These are phyloP conservation scores for Orychophragmus violaceus DNA, from an alignment of 345 rosid genomes.

Conservation along the genomic window DNA sequence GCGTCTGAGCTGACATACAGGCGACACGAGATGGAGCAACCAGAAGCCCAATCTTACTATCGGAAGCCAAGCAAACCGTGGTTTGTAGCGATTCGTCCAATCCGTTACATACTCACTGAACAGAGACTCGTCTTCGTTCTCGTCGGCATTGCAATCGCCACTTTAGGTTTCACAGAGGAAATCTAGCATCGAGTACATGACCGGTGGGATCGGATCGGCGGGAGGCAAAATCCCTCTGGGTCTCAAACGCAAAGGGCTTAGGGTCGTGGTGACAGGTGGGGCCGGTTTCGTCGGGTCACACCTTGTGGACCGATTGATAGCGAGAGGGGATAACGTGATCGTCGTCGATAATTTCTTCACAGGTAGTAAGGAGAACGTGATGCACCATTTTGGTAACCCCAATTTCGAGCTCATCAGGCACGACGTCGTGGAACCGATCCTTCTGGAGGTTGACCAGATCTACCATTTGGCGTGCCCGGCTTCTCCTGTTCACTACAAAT, in stretches of 20 bases:
- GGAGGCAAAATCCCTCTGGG: constrained; percentile 85
- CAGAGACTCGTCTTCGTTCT: constrained; percentile 82
- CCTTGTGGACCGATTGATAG: constrained; percentile 90
- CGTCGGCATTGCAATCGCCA: constrained; percentile 82
- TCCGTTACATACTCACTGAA: constrained; percentile 80
- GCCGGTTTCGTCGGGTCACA: constrained; percentile 99
- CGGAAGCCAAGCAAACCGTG: constrained; percentile 76
- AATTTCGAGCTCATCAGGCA: constrained; percentile 88
- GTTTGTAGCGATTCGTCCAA: constrained; percentile 51
- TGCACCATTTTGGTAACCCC: constrained; percentile 93
- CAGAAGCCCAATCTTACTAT: constrained; percentile 43
- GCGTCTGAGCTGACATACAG: constrained; percentile 76
- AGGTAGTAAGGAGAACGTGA: constrained; percentile 89
- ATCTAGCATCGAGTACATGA: constrained; percentile 31
- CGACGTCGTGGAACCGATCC: constrained; percentile 90
- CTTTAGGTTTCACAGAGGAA: constrained; percentile 50
- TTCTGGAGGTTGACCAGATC: constrained; percentile 98
- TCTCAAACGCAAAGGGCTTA: constrained; percentile 62
- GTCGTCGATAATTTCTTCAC: constrained; percentile 99
- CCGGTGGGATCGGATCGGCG: constrained; percentile 28
- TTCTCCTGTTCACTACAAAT: constrained; percentile 96
- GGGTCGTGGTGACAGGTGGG: constrained; percentile 95
- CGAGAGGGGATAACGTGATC: constrained; percentile 90
- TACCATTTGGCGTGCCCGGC: constrained; percentile 98
- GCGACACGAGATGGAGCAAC: constrained; percentile 62